phyloP scores from a whole-genome alignment of 1,139 yeast genomes.

The Taphrina pruni region DNA sequence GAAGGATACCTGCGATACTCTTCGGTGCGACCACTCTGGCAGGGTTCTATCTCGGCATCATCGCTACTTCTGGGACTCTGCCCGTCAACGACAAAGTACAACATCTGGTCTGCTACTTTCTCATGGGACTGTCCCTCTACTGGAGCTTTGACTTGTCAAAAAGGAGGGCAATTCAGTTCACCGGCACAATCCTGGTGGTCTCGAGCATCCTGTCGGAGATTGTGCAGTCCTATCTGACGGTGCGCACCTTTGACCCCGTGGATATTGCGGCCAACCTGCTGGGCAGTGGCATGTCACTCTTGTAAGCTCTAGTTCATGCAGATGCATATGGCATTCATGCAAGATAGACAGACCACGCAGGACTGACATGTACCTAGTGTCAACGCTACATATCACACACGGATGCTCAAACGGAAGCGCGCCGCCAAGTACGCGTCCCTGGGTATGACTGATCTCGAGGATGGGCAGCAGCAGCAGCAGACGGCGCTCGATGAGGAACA shows the following conservation, averaged over 20 bases:
- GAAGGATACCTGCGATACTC: conserved; percentile 13
- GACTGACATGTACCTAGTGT: conserved; percentile 12
- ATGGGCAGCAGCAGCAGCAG: not conserved
- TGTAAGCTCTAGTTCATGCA: conserved; percentile 44
- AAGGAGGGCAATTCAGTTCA: conserved; percentile 55
- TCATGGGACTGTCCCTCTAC: conserved; percentile 60
- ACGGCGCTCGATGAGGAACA: not conserved
- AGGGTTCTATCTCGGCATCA: conserved; percentile 18
- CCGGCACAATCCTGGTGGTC: conserved; percentile 56
- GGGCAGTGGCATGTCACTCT: conserved; percentile 52
- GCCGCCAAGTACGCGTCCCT: conserved; percentile 44
- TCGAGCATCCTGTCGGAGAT: conserved; percentile 63
- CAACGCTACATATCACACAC: conserved; percentile 51
- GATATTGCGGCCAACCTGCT: conserved; percentile 54
- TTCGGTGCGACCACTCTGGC: not conserved
- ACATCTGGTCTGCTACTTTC: conserved; percentile 60
- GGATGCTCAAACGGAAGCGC: conserved; percentile 46
- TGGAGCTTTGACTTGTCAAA: conserved; percentile 59
- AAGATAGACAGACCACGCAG: not conserved
- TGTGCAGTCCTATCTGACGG: conserved; percentile 54
- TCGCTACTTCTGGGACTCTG: conserved; percentile 43
- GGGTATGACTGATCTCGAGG: conserved; percentile 42
- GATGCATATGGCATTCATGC: conserved; percentile 44
- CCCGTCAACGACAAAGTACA: conserved; percentile 58
- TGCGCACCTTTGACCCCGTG: conserved; percentile 52